These are phyloP conservation scores for Anisodus acutangulus DNA, from an alignment of 257 asterid genomes.

Conservation along the genomic window DNA sequence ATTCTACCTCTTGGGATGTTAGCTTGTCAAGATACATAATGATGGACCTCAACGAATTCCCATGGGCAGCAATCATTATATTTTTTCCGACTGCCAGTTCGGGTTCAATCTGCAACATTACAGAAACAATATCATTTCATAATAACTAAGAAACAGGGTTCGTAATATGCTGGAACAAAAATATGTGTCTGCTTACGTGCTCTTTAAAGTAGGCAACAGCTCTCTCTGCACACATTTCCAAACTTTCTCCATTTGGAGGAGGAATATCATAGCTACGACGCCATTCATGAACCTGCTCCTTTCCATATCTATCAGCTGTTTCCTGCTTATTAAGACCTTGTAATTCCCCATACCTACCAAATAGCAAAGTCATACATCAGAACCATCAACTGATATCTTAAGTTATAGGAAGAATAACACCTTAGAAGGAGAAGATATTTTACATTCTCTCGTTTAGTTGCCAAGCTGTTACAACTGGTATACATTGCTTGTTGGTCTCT, in stretches of 20 bases:
- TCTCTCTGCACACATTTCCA: constrained; percentile 99
- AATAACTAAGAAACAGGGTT: not conserved
- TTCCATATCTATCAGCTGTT: constrained; percentile 93
- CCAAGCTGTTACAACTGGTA: constrained; percentile 98
- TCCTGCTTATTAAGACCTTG: constrained; percentile 97
- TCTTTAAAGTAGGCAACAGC: constrained; percentile 94
- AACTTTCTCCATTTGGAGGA: constrained; percentile 97
- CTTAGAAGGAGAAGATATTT: constrained; percentile 28
- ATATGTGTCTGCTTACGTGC: constrained; percentile 48
- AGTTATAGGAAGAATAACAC: not conserved
- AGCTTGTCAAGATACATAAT: constrained; percentile 96
- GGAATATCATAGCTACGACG: constrained; percentile 94
- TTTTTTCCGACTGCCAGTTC: constrained; percentile 75
- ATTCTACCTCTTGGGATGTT: constrained; percentile 87
- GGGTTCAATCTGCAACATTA: constrained; percentile 78
- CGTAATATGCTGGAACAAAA: not conserved
- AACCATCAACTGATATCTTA: not conserved
- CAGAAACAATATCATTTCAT: constrained; percentile 29
- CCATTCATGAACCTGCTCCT: constrained; percentile 93
- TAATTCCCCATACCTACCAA: constrained; percentile 88
- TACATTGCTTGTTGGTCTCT: constrained; percentile 82
- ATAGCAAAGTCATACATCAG: not conserved
- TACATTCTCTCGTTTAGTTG: constrained; percentile 97
- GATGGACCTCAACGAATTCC: constrained; percentile 95
- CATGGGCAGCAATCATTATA: constrained; percentile 97